Base-by-base conservation (phyloP, 1,284 basidiomycete species). In the Austroboletus niveus region DNA sequence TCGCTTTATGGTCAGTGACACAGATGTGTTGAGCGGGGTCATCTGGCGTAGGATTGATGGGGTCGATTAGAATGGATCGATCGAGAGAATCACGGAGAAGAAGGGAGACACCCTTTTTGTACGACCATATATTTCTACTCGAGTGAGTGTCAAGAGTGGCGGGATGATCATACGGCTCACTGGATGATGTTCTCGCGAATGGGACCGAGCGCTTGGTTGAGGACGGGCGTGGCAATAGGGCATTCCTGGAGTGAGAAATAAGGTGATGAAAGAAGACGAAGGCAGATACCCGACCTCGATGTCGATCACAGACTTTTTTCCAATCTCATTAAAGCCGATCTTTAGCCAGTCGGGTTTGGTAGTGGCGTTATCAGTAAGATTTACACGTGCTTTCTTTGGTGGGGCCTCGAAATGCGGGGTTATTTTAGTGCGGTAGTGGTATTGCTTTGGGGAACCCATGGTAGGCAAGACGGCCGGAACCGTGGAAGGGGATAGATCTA, bases 331-430 rank as follows among this genome's bases (percentile, higher is more conserved):
- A 71, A 98, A 99, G 0, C 96, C 96, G 47, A 99, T 94, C 32
- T 84, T 82, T 20, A 94, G 69, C 78, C 87, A 87, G 31, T 80
- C 75, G 29, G 78, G 85, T 53, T 75, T 75, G 20, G 57, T 62
- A 27, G 66, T 62, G 29, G 66, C 62, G 32, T 69, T 60, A 2
- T 11, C 20, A 9, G 63, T 58, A 39, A 64, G 59, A 20, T 69
- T 61, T 63, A 69, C 65, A 61, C 77, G 72, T 45, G 75, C 70
- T 51, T 70, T 67, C 63, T 81, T 87, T 0, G 84, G 82, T 1
- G 92, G 85, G 0, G 87, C 81, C 42, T 97, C 90, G 61, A 98
- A 99, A 69, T 99, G 96, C 0, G 96, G 96, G 0, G 96, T 98
- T 44, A 99, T 87, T 73, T 99, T 99, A 1, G 97, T 99, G 22